phyloP scores from a whole-genome alignment of 768 basidiomycete species.

The Termitomyces sp. region DNA sequence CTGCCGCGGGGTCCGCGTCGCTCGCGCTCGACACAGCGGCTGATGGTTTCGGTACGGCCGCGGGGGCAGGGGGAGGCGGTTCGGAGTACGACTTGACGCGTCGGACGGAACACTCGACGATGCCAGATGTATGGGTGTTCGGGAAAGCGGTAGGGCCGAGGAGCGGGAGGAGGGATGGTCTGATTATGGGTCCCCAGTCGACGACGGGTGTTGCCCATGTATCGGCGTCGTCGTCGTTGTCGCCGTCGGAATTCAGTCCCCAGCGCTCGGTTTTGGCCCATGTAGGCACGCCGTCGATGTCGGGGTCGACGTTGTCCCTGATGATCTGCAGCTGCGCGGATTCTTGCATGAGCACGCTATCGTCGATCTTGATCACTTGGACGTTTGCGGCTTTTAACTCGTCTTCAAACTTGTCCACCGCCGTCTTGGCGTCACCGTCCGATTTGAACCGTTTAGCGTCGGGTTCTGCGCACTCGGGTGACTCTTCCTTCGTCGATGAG shows the following conservation, averaged over 20 bases:
- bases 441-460: conserved; percentile 14
- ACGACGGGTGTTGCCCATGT: conserved; percentile 6
- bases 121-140: conserved; percentile 55
- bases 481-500: not conserved
- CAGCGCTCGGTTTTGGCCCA: conserved; percentile 7
- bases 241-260: conserved; percentile 4
- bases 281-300: conserved; percentile 6
- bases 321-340: conserved; percentile 8
- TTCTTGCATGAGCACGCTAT: conserved; percentile 8
- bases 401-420: conserved; percentile 30
- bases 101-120: conserved; percentile 63
- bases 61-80: conserved; percentile 25
- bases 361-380: conserved; percentile 14
- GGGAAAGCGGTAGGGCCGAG: conserved; percentile 56
- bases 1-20: conserved; percentile 24
- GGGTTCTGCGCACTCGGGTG: not conserved
- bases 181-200: conserved; percentile 17
- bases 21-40: conserved; percentile 19
- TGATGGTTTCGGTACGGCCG: conserved; percentile 21
- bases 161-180: conserved; percentile 29
- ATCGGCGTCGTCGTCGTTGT: not conserved
- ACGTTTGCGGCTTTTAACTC: conserved; percentile 32
- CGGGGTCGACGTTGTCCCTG: conserved; percentile 11
- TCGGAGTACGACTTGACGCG: conserved; percentile 42
- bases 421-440: conserved; percentile 8